A percentile compares a stretch with the other conserved stretches of the same genome.
Conservation (phyloP, 768 basidiomycete species). For the Boletus rufocinnamomeus region DNA sequence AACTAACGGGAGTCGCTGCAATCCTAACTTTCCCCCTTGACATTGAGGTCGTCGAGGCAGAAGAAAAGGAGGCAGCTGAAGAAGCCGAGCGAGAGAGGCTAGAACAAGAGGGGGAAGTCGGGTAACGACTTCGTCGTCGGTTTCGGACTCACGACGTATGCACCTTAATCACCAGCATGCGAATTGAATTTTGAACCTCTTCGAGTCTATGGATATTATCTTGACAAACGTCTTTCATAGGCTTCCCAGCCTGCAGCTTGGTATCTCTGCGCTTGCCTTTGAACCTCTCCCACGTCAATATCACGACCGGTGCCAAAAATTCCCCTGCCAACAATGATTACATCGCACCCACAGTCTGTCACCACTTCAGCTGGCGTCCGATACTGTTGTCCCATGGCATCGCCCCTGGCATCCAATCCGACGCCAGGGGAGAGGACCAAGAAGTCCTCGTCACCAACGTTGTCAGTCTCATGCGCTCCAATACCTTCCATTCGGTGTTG, state of each 20-base stretch:
- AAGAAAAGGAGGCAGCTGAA: slow-evolving; percentile 76
- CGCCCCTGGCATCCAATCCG: slow-evolving; percentile 75
- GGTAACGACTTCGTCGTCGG: not conserved
- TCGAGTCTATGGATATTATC: slow-evolving; percentile 3
- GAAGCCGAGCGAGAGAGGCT: slow-evolving; percentile 32
- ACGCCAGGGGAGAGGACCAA: slow-evolving; percentile 93
- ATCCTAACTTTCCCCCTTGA: slow-evolving; percentile 96
- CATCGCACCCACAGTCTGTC: slow-evolving; percentile 79
- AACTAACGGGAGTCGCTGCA: slow-evolving; percentile 92
- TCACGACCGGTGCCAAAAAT: slow-evolving; percentile 71
- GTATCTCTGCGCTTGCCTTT: slow-evolving; percentile 80
- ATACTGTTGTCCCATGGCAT: slow-evolving; percentile 94
- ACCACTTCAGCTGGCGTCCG: slow-evolving; percentile 86
- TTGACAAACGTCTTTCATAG: slow-evolving; percentile 60
- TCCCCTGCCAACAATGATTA: slow-evolving; percentile 97
- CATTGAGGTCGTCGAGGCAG: slow-evolving; percentile 91
- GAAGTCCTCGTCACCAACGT: slow-evolving; percentile 68
- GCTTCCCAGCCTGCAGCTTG: slow-evolving; percentile 87
- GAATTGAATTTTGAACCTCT: not conserved
- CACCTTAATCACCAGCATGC: not conserved
- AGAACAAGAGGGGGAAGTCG: slow-evolving; percentile 9
- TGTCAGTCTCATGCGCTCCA: slow-evolving; percentile 37
- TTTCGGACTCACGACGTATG: not conserved
- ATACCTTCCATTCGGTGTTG: slow-evolving; percentile 79
- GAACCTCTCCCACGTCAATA: slow-evolving; percentile 41